Evolutionary conservation across 2,329 filamentous ascomycete species (phyloP).

Genomic region (Exophiala xenobiotica): DNA sequence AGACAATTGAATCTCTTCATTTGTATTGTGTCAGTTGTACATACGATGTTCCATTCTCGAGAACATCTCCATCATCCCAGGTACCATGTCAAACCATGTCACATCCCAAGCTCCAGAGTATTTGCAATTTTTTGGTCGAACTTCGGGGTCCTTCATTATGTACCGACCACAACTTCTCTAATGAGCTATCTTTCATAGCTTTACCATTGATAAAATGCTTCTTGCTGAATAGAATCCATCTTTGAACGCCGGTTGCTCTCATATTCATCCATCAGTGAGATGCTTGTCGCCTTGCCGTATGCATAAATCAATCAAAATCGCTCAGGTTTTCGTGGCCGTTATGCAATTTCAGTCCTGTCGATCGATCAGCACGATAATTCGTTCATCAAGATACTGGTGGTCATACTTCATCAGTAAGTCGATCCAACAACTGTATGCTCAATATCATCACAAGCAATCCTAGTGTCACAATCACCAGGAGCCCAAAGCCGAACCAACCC

Average conservation of each 20-base stretch:
- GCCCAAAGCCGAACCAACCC: slow-evolving; percentile 93
- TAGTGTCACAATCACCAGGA: slow-evolving; percentile 93
- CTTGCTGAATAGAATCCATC: slow-evolving; percentile 1
- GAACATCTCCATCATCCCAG: too few relatives aligned
- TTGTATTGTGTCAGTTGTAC: too few relatives aligned
- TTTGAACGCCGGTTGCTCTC: slow-evolving; percentile 9
- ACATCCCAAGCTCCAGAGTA: too few relatives aligned
- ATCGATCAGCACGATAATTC: slow-evolving; percentile 3
- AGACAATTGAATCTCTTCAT: too few relatives aligned
- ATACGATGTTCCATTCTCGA: too few relatives aligned
- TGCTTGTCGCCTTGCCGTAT: not conserved
- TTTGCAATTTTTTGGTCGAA: too few relatives aligned
- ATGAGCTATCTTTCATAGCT: too few relatives aligned
- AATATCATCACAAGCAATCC: slow-evolving; percentile 94
- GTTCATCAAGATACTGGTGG: not conserved
- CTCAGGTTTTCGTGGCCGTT: slow-evolving; percentile 6
- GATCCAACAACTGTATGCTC: slow-evolving; percentile 77
- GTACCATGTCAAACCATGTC: too few relatives aligned
- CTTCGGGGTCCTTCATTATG: too few relatives aligned
- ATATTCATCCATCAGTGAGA: slow-evolving; percentile 1
- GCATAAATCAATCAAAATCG: slow-evolving; percentile 8
- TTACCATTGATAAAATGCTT: slow-evolving; percentile 8
- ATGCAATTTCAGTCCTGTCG: slow-evolving; percentile 15
- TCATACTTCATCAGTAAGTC: slow-evolving; percentile 50
- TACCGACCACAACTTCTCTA: too few relatives aligned